These are phyloP conservation scores for Artomyces pyxidatus DNA, from an alignment of 768 basidiomycete genomes.

Conservation along the genomic window DNA sequence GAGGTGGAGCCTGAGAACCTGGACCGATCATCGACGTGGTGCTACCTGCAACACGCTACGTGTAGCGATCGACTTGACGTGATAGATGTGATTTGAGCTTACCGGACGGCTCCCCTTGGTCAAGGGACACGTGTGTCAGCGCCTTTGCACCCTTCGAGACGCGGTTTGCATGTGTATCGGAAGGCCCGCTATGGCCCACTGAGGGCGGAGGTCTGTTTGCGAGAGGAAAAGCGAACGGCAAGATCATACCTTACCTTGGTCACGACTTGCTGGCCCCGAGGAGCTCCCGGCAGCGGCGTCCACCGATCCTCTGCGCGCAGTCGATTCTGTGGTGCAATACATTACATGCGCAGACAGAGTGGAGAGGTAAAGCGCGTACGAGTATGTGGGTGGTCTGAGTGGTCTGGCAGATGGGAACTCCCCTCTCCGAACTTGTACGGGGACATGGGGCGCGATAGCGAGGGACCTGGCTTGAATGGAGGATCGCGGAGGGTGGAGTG, in stretches of 20 bases:
- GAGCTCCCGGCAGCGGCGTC: conserved; percentile 10
- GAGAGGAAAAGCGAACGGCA: neutral
- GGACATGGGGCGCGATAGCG: conserved; percentile 50
- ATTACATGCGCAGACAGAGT: neutral
- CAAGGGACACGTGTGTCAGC: neutral
- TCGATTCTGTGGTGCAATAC: conserved; percentile 5
- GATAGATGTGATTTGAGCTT: neutral
- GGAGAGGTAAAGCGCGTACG: conserved; percentile 6
- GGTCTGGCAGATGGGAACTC: conserved; percentile 25
- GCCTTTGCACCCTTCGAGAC: too few species aligned
- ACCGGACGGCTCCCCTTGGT: neutral
- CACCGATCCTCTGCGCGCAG: conserved; percentile 8
- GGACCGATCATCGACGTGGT: conserved; percentile 58
- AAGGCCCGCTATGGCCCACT: neutral
- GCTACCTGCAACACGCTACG: conserved; percentile 26
- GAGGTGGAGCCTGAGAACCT: conserved; percentile 15
- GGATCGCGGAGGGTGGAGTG: conserved; percentile 21
- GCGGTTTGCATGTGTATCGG: too few species aligned
- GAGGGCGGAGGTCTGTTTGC: neutral
- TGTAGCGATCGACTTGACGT: neutral
- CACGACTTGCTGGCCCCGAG: neutral
- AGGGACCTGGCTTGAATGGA: conserved; percentile 24
- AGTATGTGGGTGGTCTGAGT: conserved; percentile 9
- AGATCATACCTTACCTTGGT: neutral
- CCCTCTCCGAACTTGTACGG: conserved; percentile 70